Conservation (phyloP, 768 basidiomycete genomes). For the Pleurotus platypus region DNA sequence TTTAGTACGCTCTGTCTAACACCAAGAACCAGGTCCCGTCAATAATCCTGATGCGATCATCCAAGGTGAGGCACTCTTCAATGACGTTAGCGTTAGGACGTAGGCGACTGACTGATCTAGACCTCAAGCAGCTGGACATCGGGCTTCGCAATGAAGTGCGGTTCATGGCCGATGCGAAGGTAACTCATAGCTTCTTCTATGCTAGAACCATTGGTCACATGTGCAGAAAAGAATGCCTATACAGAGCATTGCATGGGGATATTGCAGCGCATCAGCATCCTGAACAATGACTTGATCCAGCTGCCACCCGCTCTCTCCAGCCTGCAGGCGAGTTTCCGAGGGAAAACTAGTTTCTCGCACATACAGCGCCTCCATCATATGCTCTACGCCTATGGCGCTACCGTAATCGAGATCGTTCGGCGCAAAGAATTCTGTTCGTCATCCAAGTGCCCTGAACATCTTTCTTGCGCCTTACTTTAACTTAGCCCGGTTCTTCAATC, state of each 20-base stretch:
- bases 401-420: conserved; percentile 86
- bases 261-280: conserved; percentile 70
- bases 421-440: conserved; percentile 83
- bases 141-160: conserved; percentile 59
- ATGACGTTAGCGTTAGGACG: not conserved
- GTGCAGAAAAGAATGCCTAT: conserved; percentile 57
- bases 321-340: conserved; percentile 71
- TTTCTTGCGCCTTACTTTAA: not conserved
- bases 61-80: conserved; percentile 37
- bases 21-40: conserved; percentile 33
- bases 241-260: conserved; percentile 63
- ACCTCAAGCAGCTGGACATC: conserved; percentile 62
- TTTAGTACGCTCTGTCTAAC: not conserved
- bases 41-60: conserved; percentile 46
- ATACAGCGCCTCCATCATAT: conserved; percentile 86
- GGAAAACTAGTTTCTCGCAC: conserved; percentile 84
- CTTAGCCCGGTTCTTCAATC: conserved; percentile 75
- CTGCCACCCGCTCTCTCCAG: conserved; percentile 61
- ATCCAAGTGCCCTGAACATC: not conserved
- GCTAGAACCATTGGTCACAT: conserved; percentile 16
- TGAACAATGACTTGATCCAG: conserved; percentile 80
- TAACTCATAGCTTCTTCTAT: conserved; percentile 18
- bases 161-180: conserved; percentile 53
- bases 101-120: conserved; percentile 26
- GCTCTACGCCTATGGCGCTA: conserved; percentile 89